A percentile compares a stretch with the other conserved stretches of the same genome.
phyloP scores from a whole-genome alignment of 2,329 filamentous ascomycete species.

The Pseudopyrenochaeta lycopersici region DNA sequence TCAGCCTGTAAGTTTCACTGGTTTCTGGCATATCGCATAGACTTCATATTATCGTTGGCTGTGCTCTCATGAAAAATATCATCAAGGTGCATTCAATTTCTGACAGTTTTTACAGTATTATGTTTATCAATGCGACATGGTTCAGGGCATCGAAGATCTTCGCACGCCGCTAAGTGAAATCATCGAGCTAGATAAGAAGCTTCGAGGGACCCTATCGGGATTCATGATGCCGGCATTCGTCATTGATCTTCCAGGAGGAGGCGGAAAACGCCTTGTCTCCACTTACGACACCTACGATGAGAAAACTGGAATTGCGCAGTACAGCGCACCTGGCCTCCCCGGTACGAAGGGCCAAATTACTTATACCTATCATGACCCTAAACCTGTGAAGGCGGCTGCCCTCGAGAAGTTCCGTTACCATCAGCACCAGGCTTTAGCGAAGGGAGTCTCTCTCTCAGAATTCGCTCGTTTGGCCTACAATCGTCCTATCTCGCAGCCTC shows the following conservation, averaged over 20 bases:
- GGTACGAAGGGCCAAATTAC: conserved; percentile 48
- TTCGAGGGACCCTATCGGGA: conserved; percentile 69
- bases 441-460: conserved; percentile 16
- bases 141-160: conserved; percentile 67
- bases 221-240: conserved; percentile 71
- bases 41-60: too few relatives aligned
- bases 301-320: conserved; percentile 63
- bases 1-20: conserved; percentile 58
- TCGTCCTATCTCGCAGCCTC: not conserved
- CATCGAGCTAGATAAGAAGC: conserved; percentile 64
- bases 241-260: conserved; percentile 70
- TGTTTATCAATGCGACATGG: conserved; percentile 72
- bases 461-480: conserved; percentile 5
- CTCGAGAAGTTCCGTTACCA: conserved; percentile 14
- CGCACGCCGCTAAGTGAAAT: conserved; percentile 69
- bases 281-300: conserved; percentile 64
- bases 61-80: not conserved
- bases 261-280: conserved; percentile 68
- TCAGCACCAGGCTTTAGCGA: conserved; percentile 15
- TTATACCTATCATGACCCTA: conserved; percentile 68
- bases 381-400: conserved; percentile 12
- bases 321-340: conserved; percentile 64
- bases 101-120: conserved; percentile 62
- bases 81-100: not conserved
- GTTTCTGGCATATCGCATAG: not conserved